Base-by-base conservation (phyloP, 345 rosid genomes). In the Bruguiera gymnorhiza region DNA sequence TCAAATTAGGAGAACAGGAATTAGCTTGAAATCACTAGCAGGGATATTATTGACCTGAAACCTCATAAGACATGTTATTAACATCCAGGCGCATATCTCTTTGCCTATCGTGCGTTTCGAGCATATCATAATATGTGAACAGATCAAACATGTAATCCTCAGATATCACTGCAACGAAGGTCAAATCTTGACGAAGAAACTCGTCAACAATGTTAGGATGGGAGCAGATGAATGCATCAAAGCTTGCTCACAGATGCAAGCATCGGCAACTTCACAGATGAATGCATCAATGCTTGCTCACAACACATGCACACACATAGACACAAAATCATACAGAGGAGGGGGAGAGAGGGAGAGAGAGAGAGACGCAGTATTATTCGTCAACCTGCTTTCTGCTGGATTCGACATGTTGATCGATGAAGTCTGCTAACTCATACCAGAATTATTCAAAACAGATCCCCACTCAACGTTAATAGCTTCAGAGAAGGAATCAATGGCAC, bases 391-490 rank as follows among this genome's bases (percentile, higher is more conserved):
- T 36, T 85, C 89, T 37, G 67, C 84, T 66, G 85, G 86, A 81
- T 76, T 79, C 65, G 74, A 67, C 71, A 83, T 77, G 72, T 70
- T 75, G 78, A 65, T 78, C 68, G 80, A 59, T 71, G 80, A 74
- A 54, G 71, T 61, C 55, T 80, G 88, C 73, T 79, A 82, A 62
- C 52, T 74, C 72, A 77, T 75, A 70, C 71, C 70, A 58, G 80
- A 51, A 51, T 67, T 79, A 32, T 60, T 64, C 48, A 83, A 63
- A 73, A 81, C 46, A 36, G 85, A 82, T 81, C 82, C 91, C 74
- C 73, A 85, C 73, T 87, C 86, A 70, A 68, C 67, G 61, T 85
- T 85, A 60, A 78, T 77, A 74, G 79, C 67, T 73, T 87, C 88
- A 53, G 87, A 75, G 50, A 85, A 76, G 52, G 89, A 81, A 76